Evolutionary conservation across 768 basidiomycete genomes (phyloP).

Genomic region (Lentinula boryana): DNA sequence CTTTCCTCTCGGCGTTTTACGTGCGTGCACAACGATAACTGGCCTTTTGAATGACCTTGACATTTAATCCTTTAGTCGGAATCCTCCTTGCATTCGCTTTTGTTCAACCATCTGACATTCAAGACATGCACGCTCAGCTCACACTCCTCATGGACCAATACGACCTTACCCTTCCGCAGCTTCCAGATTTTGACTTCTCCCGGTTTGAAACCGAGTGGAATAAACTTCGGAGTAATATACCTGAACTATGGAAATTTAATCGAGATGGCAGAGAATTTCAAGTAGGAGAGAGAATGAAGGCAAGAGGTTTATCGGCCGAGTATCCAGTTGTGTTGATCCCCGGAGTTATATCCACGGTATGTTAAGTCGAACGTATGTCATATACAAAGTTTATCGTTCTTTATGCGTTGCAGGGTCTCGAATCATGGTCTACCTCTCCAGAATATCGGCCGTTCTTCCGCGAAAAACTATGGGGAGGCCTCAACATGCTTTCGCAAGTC

Average conservation of each 20-base stretch:
- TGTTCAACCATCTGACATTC: conserved; percentile 61
- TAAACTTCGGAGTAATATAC: conserved; percentile 58
- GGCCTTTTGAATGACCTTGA: background rate
- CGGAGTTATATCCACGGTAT: conserved; percentile 82
- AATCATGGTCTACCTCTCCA: conserved; percentile 89
- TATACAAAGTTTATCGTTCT: background rate
- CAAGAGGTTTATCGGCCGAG: conserved; percentile 57
- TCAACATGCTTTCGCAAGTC: conserved; percentile 78
- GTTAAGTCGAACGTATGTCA: conserved; percentile 13
- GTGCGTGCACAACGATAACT: conserved; percentile 30
- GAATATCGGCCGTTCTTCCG: conserved; percentile 88
- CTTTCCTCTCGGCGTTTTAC: conserved; percentile 66
- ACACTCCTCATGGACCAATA: conserved; percentile 64
- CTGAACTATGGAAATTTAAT: conserved; percentile 78
- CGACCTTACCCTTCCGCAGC: conserved; percentile 56
- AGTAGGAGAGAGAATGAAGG: conserved; percentile 64
- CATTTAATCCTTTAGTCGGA: conserved; percentile 44
- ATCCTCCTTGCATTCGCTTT: conserved; percentile 56
- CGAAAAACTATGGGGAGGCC: conserved; percentile 78
- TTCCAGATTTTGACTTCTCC: conserved; percentile 63
- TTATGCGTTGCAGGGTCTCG: conserved; percentile 50
- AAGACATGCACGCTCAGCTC: conserved; percentile 64
- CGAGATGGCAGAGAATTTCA: conserved; percentile 77
- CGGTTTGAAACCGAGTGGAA: conserved; percentile 70
- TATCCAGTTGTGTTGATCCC: conserved; percentile 85